Conservation (phyloP, 1,284 basidiomycete genomes). For the Microstroma glucosiphilum region DNA sequence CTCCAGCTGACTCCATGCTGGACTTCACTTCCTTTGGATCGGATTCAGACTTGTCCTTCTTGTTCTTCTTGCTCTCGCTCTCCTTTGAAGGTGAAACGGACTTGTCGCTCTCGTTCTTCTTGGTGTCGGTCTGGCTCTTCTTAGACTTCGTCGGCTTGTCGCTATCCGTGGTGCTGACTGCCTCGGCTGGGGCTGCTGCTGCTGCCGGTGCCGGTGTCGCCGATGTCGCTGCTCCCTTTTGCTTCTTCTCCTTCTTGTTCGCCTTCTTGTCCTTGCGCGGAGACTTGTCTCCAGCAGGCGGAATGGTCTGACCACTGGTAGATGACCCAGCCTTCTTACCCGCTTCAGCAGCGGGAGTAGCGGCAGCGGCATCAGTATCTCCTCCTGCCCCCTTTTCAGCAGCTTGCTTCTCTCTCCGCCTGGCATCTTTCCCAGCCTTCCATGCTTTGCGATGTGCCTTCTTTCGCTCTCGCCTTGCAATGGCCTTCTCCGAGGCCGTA, state of each 20-base stretch:
- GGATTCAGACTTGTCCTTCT: neutral
- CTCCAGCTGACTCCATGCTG: neutral
- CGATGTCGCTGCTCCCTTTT: too few relatives aligned
- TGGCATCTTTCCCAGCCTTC: conserved; percentile 1
- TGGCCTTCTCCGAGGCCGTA: neutral
- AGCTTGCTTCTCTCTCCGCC: neutral
- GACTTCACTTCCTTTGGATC: neutral
- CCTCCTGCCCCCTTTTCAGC: conserved; percentile 2
- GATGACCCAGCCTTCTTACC: neutral
- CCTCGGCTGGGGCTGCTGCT: too few relatives aligned
- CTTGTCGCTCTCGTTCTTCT: too few relatives aligned
- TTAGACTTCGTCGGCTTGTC: too few relatives aligned
- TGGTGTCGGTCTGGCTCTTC: too few relatives aligned
- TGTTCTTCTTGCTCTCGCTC: neutral
- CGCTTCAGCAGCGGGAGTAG: too few relatives aligned
- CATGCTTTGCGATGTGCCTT: conserved; percentile 2
- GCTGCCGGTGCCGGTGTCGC: too few relatives aligned
- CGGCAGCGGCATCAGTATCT: neutral
- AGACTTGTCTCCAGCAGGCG: neutral
- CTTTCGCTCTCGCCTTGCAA: conserved; percentile 5
- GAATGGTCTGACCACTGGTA: neutral
- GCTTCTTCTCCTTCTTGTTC: too few relatives aligned
- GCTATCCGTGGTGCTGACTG: too few relatives aligned
- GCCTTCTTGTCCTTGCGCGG: neutral
- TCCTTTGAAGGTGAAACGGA: neutral